phyloP scores from a whole-genome alignment of 2,329 filamentous ascomycete genomes.

The Aureobasidium melanogenum region DNA sequence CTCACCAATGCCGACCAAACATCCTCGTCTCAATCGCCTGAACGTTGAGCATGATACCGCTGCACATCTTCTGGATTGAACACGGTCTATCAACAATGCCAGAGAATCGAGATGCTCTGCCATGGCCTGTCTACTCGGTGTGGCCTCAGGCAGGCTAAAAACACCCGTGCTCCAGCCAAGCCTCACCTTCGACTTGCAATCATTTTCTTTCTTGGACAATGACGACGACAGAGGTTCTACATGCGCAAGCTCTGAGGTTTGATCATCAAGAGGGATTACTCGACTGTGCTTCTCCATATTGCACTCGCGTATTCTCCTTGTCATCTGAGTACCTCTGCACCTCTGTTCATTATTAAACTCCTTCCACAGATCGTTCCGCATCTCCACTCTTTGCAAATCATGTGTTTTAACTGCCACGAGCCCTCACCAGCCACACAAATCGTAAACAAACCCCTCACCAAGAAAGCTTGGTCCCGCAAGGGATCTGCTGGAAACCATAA shows the following conservation, averaged over 20 bases:
- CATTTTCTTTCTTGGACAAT: neutral
- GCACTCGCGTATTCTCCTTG: no score
- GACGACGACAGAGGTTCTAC: neutral
- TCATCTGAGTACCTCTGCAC: no score
- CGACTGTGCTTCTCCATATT: no score
- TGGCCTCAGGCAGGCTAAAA: neutral
- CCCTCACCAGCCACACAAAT: neutral
- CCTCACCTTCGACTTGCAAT: neutral
- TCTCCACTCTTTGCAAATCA: neutral
- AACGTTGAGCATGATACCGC: neutral
- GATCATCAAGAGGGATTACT: neutral
- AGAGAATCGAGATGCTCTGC: neutral
- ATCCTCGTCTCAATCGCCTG: neutral
- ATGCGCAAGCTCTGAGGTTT: neutral
- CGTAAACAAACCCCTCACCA: neutral
- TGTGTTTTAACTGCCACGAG: neutral
- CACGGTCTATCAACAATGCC: neutral
- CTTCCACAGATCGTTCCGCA: neutral
- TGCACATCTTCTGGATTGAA: neutral
- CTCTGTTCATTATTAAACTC: neutral
- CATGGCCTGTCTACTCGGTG: neutral
- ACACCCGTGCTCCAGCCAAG: slow-evolving; percentile 1
- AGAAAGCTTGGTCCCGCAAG: neutral
- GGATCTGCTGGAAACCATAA: no score
- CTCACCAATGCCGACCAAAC: no score